A percentile compares a stretch with the other conserved stretches of the same genome.
These are phyloP conservation scores for Endotrypanum monterogeii DNA, from an alignment of 208 protist genomes.

Conservation along the genomic window DNA sequence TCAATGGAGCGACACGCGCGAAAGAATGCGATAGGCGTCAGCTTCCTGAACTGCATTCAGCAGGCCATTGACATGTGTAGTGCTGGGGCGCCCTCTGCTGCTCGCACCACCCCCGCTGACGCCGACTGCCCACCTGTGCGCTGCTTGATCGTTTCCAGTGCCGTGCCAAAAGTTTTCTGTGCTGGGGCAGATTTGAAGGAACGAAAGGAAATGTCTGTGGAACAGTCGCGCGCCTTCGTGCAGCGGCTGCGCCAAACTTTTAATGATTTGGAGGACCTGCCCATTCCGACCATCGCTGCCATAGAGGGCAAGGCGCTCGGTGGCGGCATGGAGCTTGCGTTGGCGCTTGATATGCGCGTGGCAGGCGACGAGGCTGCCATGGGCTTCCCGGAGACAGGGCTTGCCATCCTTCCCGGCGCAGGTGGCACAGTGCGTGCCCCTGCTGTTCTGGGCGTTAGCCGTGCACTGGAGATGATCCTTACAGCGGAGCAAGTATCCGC, in stretches of 20 bases:
- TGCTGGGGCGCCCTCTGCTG: constrained; percentile 16
- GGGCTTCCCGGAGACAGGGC: constrained; percentile 87
- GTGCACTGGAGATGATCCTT: constrained; percentile 91
- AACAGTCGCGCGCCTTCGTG: constrained; percentile 75
- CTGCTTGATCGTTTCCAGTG: constrained; percentile 67
- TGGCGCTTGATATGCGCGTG: constrained; percentile 85
- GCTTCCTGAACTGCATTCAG: constrained; percentile 47
- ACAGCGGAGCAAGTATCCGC: constrained; percentile 71
- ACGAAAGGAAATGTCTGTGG: constrained; percentile 53
- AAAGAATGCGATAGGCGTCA: constrained; percentile 58
- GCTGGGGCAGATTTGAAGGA: constrained; percentile 84
- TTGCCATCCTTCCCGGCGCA: constrained; percentile 93
- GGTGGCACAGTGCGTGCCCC: constrained; percentile 90
- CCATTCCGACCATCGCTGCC: constrained; percentile 74
- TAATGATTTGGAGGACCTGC: constrained; percentile 72
- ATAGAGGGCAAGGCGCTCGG: constrained; percentile 92
- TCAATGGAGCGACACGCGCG: constrained; percentile 54
- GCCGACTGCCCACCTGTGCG: constrained; percentile 24
- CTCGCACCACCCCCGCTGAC: not conserved
- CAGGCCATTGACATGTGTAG: constrained; percentile 47
- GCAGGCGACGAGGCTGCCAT: constrained; percentile 49
- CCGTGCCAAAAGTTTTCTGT: constrained; percentile 77
- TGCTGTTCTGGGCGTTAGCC: constrained; percentile 72
- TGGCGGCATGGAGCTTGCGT: constrained; percentile 88
- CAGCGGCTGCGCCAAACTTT: constrained; percentile 69